Evolutionary conservation across 805 yeast genomes (phyloP).

Genomic region (Saturnispora bothae): DNA sequence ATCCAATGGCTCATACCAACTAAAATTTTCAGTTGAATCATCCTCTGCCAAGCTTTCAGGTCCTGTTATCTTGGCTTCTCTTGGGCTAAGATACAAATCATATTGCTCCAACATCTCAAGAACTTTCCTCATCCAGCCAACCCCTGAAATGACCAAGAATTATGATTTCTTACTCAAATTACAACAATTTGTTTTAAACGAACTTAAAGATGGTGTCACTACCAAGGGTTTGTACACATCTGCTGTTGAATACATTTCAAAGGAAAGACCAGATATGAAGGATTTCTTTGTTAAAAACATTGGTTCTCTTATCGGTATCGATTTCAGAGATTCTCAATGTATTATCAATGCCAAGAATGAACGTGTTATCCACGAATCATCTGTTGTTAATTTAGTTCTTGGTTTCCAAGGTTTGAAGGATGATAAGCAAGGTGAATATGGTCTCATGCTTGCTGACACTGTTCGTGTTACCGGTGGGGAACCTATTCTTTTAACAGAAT

Average conservation of each 20-base stretch:
- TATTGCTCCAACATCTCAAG: constrained; percentile 85
- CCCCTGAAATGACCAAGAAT: constrained; percentile 64
- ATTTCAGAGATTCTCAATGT: constrained; percentile 71
- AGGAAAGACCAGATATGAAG: constrained; percentile 56
- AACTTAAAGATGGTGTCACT: constrained; percentile 56
- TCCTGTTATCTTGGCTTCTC: constrained; percentile 72
- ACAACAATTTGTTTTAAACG: constrained; percentile 51
- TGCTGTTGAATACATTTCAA: constrained; percentile 47
- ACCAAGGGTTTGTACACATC: constrained; percentile 61
- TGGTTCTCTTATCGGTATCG: constrained; percentile 86
- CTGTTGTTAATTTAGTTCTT: constrained; percentile 62
- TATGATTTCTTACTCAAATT: constrained; percentile 67
- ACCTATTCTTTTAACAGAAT: constrained; percentile 61
- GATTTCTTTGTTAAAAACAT: constrained; percentile 61
- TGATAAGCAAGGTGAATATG: constrained; percentile 48
- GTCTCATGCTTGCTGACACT: constrained; percentile 73
- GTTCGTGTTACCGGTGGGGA: constrained; percentile 54
- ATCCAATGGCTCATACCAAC: constrained; percentile 77
- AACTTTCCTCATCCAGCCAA: constrained; percentile 83
- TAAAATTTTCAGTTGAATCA: constrained; percentile 75
- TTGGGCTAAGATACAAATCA: constrained; percentile 79
- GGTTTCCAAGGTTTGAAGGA: constrained; percentile 61
- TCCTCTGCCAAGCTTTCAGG: constrained; percentile 53
- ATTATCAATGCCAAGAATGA: constrained; percentile 66
- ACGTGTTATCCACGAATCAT: constrained; percentile 56